Evolutionary conservation across 805 yeast genomes (phyloP), one percentile per base, ranked within the genome.

Genomic region (Spathaspora arborariae): DNA sequence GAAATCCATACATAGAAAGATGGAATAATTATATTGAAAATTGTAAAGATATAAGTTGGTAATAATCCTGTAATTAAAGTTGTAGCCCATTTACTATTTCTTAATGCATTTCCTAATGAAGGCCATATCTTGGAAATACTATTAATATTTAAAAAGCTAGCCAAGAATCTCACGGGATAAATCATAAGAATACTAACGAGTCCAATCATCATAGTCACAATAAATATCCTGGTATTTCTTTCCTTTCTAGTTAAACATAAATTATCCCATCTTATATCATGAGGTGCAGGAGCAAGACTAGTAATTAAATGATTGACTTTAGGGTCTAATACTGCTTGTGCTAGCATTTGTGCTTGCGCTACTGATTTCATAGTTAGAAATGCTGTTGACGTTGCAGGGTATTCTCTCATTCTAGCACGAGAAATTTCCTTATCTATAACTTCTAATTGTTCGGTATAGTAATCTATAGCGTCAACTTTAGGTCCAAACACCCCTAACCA

Each of bases 271-370:
- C 88, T 82, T 20, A 92, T 85, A 62, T 92, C 99, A 57, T 86
- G 92, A 3, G 98, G 98, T 1, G 98, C 96, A 0, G 98, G 98
- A 0, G 98, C 98, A 47, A 90, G 68, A 36, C 79, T 73, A 3
- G 96, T 86, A 30, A 91, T 87, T 45, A 94, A 70, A 48, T 82
- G 87, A 59, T 87, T 84, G 6, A 94, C 89, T 47, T 87, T 78
- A 0, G 97, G 97, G 60, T 91, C 97, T 48, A 94, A 64, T 0
- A 92, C 91, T 0, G 97, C 94, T 63, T 94, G 99, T 0, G 97
- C 97, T 22, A 94, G 84, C 88, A 90, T 85, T 63, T 92, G 99
- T 2, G 98, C 97, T 54, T 90, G 84, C 0, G 97, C 96, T 2
- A 90, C 97, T 0, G 94, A 79, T 53, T 88, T 92, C 96, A 92